A percentile compares a stretch with the other conserved stretches of the same genome.
phyloP scores from a whole-genome alignment of 495 filamentous ascomycete species.

The Penicillium mononematosum region DNA sequence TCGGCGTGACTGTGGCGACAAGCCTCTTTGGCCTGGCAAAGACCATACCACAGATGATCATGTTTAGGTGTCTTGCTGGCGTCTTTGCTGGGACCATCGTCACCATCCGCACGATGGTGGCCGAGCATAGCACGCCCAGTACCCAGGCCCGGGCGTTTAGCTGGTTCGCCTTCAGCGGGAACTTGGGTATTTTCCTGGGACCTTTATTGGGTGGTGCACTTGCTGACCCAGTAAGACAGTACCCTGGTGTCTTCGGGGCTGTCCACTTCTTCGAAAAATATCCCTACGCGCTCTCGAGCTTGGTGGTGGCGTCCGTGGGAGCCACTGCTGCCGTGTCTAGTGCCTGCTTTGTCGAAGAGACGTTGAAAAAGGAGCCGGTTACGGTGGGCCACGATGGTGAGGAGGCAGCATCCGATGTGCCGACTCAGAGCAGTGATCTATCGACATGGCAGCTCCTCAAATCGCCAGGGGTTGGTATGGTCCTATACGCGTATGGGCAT shows the following conservation, averaged over 20 bases:
- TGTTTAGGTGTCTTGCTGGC: conserved; percentile 63
- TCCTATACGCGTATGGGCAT: conserved; percentile 61
- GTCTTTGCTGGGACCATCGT: conserved; percentile 67
- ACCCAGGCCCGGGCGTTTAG: conserved; percentile 69
- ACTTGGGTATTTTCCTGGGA: conserved; percentile 67
- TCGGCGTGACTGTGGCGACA: conserved; percentile 56
- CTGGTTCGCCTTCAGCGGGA: conserved; percentile 67
- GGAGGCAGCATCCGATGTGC: conserved; percentile 6
- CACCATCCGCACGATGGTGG: conserved; percentile 68
- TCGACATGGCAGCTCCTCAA: conserved; percentile 57
- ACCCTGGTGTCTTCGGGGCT: conserved; percentile 51
- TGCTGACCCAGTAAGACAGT: conserved; percentile 59
- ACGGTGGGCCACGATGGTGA: conserved; percentile 3
- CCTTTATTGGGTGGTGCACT: conserved; percentile 63
- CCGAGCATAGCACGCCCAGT: conserved; percentile 62
- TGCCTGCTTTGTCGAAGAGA: conserved; percentile 57
- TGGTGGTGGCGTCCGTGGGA: conserved; percentile 51
- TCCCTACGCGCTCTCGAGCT: conserved; percentile 63
- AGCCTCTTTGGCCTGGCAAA: conserved; percentile 61
- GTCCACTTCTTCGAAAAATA: conserved; percentile 58
- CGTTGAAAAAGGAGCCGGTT: conserved; percentile 33
- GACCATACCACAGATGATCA: conserved; percentile 63
- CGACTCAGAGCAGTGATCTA: conserved; percentile 20
- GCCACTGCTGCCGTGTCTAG: conserved; percentile 47
- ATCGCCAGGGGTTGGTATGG: conserved; percentile 57